A percentile compares a stretch with the other conserved stretches of the same genome.
These are phyloP conservation scores for Trichoderma aggressivum DNA, from an alignment of 2,329 filamentous ascomycete species.

Conservation along the genomic window DNA sequence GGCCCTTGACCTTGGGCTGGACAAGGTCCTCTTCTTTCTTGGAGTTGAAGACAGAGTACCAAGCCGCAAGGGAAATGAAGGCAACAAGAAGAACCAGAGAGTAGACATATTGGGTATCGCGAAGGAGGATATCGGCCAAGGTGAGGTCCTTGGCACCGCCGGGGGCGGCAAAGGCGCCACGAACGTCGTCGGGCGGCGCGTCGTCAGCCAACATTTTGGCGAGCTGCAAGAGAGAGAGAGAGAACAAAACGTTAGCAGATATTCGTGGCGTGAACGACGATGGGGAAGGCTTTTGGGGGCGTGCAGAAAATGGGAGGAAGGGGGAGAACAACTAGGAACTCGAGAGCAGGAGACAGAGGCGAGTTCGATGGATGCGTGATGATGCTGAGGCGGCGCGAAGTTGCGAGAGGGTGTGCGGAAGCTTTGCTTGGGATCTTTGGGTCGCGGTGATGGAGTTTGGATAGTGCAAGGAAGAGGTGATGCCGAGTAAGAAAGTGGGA, in stretches of 20 bases:
- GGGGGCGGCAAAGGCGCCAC: slow-evolving; percentile 20
- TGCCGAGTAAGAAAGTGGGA: background rate
- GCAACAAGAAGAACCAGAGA: slow-evolving; percentile 50
- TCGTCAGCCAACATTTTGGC: slow-evolving; percentile 37
- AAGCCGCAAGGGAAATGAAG: slow-evolving; percentile 49
- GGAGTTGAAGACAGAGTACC: slow-evolving; percentile 52
- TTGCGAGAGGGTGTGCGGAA: background rate
- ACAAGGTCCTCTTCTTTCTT: slow-evolving; percentile 47
- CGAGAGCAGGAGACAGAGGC: background rate
- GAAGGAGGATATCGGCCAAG: slow-evolving; percentile 43
- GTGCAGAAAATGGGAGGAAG: background rate
- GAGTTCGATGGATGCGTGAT: background rate
- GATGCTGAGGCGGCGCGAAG: background rate
- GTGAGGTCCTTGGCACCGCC: slow-evolving; percentile 25
- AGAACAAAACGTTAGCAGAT: slow-evolving; percentile 1
- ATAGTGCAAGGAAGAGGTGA: background rate
- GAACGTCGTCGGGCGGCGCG: slow-evolving; percentile 28
- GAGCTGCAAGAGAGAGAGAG: slow-evolving; percentile 24
- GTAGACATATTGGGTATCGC: slow-evolving; percentile 49
- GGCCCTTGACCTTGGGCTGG: slow-evolving; percentile 60
- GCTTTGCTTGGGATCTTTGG: background rate
- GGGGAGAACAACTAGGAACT: background rate
- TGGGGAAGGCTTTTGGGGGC: background rate
- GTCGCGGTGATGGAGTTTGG: background rate
- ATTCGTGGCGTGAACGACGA: background rate